Base-by-base conservation (phyloP, 352 stramenopile genomes). In the Pilasporangium apinafurcum region DNA sequence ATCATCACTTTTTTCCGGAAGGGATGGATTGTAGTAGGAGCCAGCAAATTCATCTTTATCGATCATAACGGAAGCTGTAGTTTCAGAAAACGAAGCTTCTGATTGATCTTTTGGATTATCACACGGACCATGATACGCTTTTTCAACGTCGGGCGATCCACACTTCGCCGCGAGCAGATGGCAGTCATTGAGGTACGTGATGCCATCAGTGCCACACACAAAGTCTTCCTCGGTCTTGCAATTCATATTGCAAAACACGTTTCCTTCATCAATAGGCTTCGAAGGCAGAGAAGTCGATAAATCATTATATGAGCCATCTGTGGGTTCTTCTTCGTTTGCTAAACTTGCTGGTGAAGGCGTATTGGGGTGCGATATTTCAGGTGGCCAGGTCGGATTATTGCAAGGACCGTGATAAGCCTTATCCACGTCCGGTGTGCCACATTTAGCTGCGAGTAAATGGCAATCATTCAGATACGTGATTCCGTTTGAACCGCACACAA, bases 401-500 rank as follows among this genome's bases (percentile, higher is more conserved):
- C 68, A 81, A 12, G 47, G 40, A 13, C 68, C 71, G 8, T 66
- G 40, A 22, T 60, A 62, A 3, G 37, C 56, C 24, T 77, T 83
- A 30, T 72, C 51, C 7, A 84, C 38, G 17, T 62, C 41, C 1
- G 62, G 62, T 14, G 68, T 29, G n/a, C 68, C 47, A 27, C 68
- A 84, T 30, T 81, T 83, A 10, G 59, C 52, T 1, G 65, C 57
- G 22, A 83, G 28, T 39, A 62, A 43, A 36, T 67, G 42, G 32
- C 70, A 83, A 9, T 59, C 43, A 28, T 76, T 83, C 37, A 49
- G 35, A 54, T 77, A 66, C 18, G 57, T 37, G 31, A 40, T 30
- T 21, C 22, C 42, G 31, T 49, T 33, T 21, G 14, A 40, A 8
- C 30, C 30, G 16, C 42, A 49, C 31, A 49, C 42, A 5, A 33